Evolutionary conservation across 2,329 filamentous ascomycete genomes (phyloP).

Genomic region (Calonectria ilicicola): DNA sequence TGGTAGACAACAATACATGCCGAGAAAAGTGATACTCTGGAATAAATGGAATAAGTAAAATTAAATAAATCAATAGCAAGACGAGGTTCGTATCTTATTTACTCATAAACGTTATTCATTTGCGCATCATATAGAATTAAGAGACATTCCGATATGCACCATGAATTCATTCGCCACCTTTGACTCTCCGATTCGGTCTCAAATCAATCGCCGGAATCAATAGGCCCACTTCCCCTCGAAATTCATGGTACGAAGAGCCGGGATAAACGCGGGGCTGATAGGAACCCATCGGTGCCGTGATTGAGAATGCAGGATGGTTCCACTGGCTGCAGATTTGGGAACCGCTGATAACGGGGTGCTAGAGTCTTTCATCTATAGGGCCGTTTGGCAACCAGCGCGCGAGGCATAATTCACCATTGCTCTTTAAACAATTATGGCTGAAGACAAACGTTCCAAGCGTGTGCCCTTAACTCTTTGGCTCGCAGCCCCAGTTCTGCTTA

Average conservation of each 20-base stretch:
- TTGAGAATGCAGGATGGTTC: neutral
- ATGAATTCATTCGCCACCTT: no score
- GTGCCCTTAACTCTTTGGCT: slow-evolving; percentile 25
- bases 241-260: slow-evolving; percentile 19
- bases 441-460: slow-evolving; percentile 17
- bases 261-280: slow-evolving; percentile 33
- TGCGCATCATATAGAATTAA: no score
- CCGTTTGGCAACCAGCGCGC: neutral
- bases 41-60: no score
- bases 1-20: no score
- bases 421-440: slow-evolving; percentile 26
- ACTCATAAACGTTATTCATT: no score
- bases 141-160: no score
- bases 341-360: neutral
- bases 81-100: no score
- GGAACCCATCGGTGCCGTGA: slow-evolving; percentile 20
- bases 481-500: slow-evolving; percentile 32
- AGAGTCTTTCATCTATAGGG: slow-evolving; percentile 27
- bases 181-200: slow-evolving; percentile 19
- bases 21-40: no score
- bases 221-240: slow-evolving; percentile 28
- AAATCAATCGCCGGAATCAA: slow-evolving; percentile 36
- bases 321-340: neutral
- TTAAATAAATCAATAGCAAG: no score
- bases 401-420: neutral